phyloP scores from a whole-genome alignment of 2,329 filamentous ascomycete genomes.

The Lecanoromycetidae sp. region DNA sequence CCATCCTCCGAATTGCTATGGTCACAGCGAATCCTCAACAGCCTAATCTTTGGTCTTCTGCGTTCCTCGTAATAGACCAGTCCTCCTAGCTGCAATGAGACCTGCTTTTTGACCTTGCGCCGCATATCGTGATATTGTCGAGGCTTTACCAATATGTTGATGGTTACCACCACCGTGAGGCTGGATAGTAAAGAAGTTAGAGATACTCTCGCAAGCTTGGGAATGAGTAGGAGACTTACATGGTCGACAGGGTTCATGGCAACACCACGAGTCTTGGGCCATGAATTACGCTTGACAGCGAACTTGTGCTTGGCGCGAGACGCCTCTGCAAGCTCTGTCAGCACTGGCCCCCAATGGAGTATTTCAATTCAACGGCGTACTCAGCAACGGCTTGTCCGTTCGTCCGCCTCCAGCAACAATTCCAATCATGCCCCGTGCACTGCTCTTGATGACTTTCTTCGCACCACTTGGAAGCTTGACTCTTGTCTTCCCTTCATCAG shows the following conservation, averaged over 20 bases:
- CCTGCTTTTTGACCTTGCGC: constrained; percentile 98
- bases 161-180: constrained; percentile 99
- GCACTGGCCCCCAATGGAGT: constrained; percentile 19
- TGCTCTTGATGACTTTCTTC: constrained; percentile 96
- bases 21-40: constrained; percentile 37
- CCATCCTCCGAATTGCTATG: neutral
- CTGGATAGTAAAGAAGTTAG: constrained; percentile 25
- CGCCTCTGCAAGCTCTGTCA: constrained; percentile 59
- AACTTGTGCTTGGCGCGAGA: constrained; percentile 99
- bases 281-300: constrained; percentile 99
- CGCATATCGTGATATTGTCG: constrained; percentile 96
- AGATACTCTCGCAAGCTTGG: neutral
- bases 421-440: constrained; percentile 93
- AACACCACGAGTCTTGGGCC: constrained; percentile 99
- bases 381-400: constrained; percentile 98
- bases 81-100: constrained; percentile 99
- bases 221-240: constrained; percentile 35
- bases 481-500: constrained; percentile 97
- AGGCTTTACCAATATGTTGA: constrained; percentile 99
- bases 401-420: constrained; percentile 98
- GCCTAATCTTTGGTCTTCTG: constrained; percentile 99
- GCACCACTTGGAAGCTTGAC: constrained; percentile 98
- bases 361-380: constrained; percentile 35
- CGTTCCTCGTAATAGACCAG: constrained; percentile 99
- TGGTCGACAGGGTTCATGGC: constrained; percentile 99